These are phyloP conservation scores for Naganishia sp. DNA, from an alignment of 1,284 basidiomycete species.

Conservation along the genomic window DNA sequence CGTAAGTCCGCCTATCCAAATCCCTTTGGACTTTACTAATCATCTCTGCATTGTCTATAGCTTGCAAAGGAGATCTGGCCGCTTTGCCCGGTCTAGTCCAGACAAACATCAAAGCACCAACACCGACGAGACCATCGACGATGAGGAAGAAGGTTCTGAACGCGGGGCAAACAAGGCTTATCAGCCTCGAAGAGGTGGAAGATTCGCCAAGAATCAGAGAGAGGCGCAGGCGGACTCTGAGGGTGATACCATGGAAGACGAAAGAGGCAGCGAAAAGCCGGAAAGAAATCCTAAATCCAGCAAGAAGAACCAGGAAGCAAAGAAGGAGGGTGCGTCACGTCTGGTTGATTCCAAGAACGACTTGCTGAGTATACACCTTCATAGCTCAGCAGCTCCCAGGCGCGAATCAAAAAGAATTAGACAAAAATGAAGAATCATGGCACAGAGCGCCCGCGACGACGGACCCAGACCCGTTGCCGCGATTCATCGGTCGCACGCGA, in stretches of 20 bases:
- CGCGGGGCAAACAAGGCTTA: background rate
- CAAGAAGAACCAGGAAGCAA: conserved; percentile 11
- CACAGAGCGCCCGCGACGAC: background rate
- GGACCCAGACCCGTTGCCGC: background rate
- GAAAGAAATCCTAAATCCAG: conserved; percentile 7
- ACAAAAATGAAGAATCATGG: background rate
- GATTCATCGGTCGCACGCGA: conserved; percentile 4
- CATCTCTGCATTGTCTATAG: background rate
- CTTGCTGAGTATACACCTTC: conserved; percentile 4
- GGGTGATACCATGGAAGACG: conserved; percentile 18
- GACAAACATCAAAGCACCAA: conserved; percentile 20
- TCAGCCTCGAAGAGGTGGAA: conserved; percentile 15
- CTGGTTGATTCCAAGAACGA: background rate
- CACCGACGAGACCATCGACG: conserved; percentile 18
- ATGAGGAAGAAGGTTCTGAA: conserved; percentile 23
- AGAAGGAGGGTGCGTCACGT: conserved; percentile 15
- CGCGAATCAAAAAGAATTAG: conserved; percentile 20
- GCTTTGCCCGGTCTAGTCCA: conserved; percentile 3
- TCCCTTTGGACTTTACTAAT: background rate
- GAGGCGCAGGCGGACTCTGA: conserved; percentile 1
- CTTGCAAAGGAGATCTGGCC: conserved; percentile 11
- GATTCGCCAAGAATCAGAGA: conserved; percentile 2
- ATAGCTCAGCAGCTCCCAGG: conserved; percentile 27
- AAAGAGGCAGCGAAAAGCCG: conserved; percentile 15
- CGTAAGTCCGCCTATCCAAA: background rate